phyloP scores from a whole-genome alignment of 805 yeast species.

The Ogataea philodendri region DNA sequence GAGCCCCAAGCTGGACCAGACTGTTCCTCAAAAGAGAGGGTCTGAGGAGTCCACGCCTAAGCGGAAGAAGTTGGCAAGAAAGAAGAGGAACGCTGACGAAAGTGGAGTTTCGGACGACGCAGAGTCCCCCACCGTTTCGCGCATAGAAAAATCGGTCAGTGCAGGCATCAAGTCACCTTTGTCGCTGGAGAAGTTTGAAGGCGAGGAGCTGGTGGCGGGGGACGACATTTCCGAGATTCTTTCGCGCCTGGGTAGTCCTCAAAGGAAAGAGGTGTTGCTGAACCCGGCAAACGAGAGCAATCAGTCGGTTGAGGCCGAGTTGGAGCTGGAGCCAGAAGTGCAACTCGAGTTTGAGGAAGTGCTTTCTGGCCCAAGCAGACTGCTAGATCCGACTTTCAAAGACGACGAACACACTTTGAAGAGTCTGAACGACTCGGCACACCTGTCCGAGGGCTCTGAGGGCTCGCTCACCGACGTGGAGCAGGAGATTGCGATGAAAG shows the following conservation, averaged over 20 bases:
- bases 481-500: constrained; percentile 9
- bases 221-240: constrained; percentile 14
- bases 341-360: constrained; percentile 4
- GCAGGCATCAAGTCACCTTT: constrained; percentile 17
- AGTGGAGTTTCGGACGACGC: constrained; percentile 17
- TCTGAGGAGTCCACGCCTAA: constrained; percentile 17
- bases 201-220: constrained; percentile 15
- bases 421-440: constrained; percentile 21
- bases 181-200: constrained; percentile 26
- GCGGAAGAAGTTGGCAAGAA: constrained; percentile 20
- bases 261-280: neutral
- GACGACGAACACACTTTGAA: constrained; percentile 25
- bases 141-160: constrained; percentile 1
- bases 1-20: constrained; percentile 11
- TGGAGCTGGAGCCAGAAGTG: neutral
- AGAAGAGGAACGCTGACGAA: constrained; percentile 11
- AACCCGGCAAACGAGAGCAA: neutral
- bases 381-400: constrained; percentile 15
- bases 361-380: constrained; percentile 25
- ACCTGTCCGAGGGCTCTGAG: constrained; percentile 16
- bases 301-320: too few species aligned
- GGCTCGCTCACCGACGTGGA: constrained; percentile 16
- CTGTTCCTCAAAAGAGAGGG: constrained; percentile 22
- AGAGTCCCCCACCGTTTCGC: constrained; percentile 13
- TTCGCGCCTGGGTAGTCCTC: constrained; percentile 9